Base-by-base conservation (phyloP, 768 basidiomycete genomes). In the Russula sp. region DNA sequence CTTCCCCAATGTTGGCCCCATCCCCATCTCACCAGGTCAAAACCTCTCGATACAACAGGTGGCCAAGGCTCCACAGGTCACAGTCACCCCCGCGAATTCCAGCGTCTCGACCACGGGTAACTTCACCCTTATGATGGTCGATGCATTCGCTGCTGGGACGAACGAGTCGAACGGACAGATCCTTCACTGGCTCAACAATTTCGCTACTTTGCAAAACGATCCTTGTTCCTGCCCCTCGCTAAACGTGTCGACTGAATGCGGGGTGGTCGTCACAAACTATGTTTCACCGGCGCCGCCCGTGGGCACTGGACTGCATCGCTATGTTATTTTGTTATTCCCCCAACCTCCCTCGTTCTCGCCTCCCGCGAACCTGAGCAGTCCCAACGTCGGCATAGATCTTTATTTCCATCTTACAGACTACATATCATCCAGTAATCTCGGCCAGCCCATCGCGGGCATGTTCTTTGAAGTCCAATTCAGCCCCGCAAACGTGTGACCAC, bases 141-240 rank as follows among this genome's bases (percentile, higher is more conserved):
- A 94, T 69, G 87, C 89, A 11, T 84, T 84, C 62, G 71, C 81
- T 24, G 85, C 86, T 42, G 89, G 90, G 38, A 75, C 81, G 53
- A 79, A 87, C 67, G 75, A 84, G 59, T 73, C 79, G 40, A 74
- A 77, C 10, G 85, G 83, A n/a, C 84, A 86, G 67, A 89, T 84
- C 54, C 82, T 88, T 61, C 91, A 92, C 77, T 92, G 90, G 90
- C 82, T 93, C 54, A 83, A 85, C 64, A 90, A 91, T 73, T 78
- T 80, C 26, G 89, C 83, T 18, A 78, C 78, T 5, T 63, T 88
- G 44, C 68, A 22, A 6, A 22, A 72, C 30, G 76, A 13, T 4
- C 13, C 46, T 22, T 44, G 20, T 7, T 3, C 20, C 3, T n/a
- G 18, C 42, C 0, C 46, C 10, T 22, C 49, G 24, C n/a, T 57